Conservation (phyloP, 108 stramenopile species). For the Cyclotella cryptica region DNA sequence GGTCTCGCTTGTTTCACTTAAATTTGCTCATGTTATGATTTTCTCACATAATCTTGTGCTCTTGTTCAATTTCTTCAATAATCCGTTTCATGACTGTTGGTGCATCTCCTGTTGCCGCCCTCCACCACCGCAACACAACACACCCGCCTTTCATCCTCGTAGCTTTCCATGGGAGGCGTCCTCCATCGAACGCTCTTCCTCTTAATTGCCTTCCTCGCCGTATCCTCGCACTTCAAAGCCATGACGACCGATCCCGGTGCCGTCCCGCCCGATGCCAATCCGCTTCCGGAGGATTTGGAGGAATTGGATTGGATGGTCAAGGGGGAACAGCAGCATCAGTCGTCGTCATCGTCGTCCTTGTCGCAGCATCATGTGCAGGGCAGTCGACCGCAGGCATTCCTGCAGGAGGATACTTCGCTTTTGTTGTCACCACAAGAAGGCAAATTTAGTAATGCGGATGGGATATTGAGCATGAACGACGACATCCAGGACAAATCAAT, state of each 20-base stretch:
- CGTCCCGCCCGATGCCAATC: constrained; percentile 86
- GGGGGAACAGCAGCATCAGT: constrained; percentile 27
- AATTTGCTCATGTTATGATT: too few species aligned
- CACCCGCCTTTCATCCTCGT: not conserved
- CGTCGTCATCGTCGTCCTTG: not conserved
- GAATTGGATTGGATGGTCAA: constrained; percentile 35
- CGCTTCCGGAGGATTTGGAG: constrained; percentile 50
- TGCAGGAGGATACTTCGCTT: constrained; percentile 25
- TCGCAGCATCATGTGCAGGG: not conserved
- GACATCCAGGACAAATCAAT: not conserved
- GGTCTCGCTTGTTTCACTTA: too few species aligned
- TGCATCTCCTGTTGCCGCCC: not conserved
- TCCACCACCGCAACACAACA: not conserved
- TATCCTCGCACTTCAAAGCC: constrained; percentile 79
- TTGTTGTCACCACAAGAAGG: not conserved
- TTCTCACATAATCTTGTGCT: not conserved
- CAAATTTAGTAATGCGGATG: not conserved
- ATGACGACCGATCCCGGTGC: constrained; percentile 94
- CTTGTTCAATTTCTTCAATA: not conserved
- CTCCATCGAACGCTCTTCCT: constrained; percentile 69
- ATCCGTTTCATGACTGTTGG: not conserved
- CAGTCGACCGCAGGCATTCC: constrained; percentile 7
- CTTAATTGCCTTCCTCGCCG: constrained; percentile 66
- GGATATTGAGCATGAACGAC: not conserved
- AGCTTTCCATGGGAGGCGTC: constrained; percentile 61